These are phyloP conservation scores for Quercus cerris DNA, from an alignment of 306 rosid genomes.

Conservation along the genomic window DNA sequence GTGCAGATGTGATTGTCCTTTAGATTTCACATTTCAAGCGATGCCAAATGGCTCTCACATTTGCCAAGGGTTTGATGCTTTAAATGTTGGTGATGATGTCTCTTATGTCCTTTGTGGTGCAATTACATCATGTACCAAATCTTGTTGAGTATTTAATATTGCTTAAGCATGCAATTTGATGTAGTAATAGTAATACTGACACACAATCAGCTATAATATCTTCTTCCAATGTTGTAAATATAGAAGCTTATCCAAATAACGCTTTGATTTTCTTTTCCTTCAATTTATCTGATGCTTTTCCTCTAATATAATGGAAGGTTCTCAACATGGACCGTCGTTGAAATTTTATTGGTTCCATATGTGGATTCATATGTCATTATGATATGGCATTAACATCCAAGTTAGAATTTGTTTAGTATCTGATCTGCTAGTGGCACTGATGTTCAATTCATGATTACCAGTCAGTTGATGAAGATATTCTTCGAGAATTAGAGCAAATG, in stretches of 20 bases:
- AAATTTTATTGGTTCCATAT: background rate
- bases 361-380: background rate
- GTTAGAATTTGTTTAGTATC: background rate
- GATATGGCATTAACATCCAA: background rate
- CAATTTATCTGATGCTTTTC: background rate
- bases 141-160: background rate
- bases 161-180: background rate
- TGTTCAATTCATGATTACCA: slow-evolving; percentile 35
- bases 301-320: background rate
- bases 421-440: background rate
- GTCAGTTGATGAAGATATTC: slow-evolving; percentile 68
- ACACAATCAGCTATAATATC: background rate
- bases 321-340: background rate
- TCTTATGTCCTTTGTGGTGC: background rate
- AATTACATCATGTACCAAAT: background rate
- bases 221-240: background rate
- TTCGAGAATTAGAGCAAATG: slow-evolving; percentile 73
- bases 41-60: background rate
- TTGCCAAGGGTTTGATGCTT: background rate
- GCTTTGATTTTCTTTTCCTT: background rate
- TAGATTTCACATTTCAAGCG: background rate
- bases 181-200: background rate
- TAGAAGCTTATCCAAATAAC: background rate
- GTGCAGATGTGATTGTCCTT: background rate
- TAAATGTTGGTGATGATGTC: background rate